Evolutionary conservation across 768 basidiomycete genomes (phyloP), one percentile per base, ranked within the genome.

Genomic region (Phanerochaete carnosa): DNA sequence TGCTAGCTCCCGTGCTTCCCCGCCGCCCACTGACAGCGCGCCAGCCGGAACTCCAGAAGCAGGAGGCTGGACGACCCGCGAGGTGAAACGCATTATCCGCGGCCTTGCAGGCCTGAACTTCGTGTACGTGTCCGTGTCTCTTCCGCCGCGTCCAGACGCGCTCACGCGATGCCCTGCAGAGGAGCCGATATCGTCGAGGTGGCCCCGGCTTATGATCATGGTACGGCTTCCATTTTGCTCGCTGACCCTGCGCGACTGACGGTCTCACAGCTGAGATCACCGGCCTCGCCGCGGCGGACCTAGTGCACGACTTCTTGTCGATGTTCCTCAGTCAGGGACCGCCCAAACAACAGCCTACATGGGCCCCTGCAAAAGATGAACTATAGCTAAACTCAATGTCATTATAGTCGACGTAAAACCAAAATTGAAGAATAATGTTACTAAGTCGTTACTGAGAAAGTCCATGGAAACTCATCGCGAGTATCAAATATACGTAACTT

Each of bases 11-110:
- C 8, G 26, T 12, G 16, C 28, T 32, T 33, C 28, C 25, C 49
- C 32, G 1, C 26, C 26, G 29, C 32, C 16, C 33, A 19, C 22
- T 26, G 57, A 28, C 45, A 51, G 16, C 61, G 56, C 62, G 59
- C 3, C 67, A 91, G 88, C 92, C 59, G 90, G 92, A 15, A 93
- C 92, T 1, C 92, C 92, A 15, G 92, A 94, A 71, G 79, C 87
- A 1, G 92, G 92, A 32, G 92, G 92, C 13, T 92, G 89, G 90
- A 91, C 92, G 2, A 87, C 84, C 22, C 83, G 91, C 51, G 92
- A 93, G 73, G 78, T 91, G 45, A 92, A 92, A 67, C 82, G 89
- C 35, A 89, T 92, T 65, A 78, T 93, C 54, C 83, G 92, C 60
- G 92, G 92, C 15, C 78, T 94, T 13, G 83, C 83, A 1, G 90